Evolutionary conservation across 2,329 filamentous ascomycete species (phyloP), one percentile per base, ranked within the genome.

Genomic region (Microdochium paspali): DNA sequence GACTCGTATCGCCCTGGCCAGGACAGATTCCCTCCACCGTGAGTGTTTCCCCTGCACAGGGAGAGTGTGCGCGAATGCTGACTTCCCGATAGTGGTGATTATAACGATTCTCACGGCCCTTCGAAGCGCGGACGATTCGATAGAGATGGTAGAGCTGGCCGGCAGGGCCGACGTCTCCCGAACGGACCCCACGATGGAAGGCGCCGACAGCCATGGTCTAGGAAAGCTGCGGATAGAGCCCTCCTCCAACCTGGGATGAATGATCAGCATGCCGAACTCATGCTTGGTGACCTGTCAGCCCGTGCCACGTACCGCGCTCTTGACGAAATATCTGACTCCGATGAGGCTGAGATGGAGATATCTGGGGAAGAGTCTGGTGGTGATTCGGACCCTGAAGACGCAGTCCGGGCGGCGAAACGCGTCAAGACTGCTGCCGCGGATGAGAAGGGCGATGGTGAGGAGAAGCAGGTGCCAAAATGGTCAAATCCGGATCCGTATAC

Each of bases 401-500:
- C 65, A 43, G 61, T 71, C 47, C 71, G 71, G 12, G 65, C 63
- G 3, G 61, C 57, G 44, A 77, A 77, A 57, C 70, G 72, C 10
- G 61, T 60, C 2, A 68, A 71, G 10, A 62, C 53, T 9, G 45
- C 57, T 4, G 46, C 57, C 10, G 55, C 54, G 2, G 51, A 61
- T 4, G 52, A 58, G 15, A 62, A 21, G 6, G 35, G 12, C 6
- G 3, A 62, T 9, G 61, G 67, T n/a, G 59, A 64, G 21, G 70
- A 66, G 51, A 61, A 72, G 47, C 67, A 70, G 13, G 66, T 62
- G 4, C 89, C 90, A 3, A 90, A 86, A 63, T 97, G 91, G 91
- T 95, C 90, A 4, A 97, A 97, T 56, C 90, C 91, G 3, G 91
- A 97, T 62, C 90, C 90, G 0, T 96, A 97, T 65, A 95, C 88